Base-by-base conservation (phyloP, 2,329 filamentous ascomycete genomes). In the Sclerotinia nivalis region DNA sequence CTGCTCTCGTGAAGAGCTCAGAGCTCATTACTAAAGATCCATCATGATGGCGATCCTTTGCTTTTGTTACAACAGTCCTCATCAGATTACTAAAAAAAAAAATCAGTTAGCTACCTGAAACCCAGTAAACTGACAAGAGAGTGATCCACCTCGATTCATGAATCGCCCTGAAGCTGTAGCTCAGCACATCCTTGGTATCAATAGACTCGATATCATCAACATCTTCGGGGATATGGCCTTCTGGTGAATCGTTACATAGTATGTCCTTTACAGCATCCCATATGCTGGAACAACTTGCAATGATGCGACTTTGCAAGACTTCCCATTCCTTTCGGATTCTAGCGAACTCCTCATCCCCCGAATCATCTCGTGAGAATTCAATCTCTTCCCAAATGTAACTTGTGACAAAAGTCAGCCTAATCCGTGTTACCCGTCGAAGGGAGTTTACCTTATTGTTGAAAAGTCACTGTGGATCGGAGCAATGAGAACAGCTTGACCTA, bases 121-220 rank as follows among this genome's bases (percentile, higher is more conserved):
- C 20, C 45, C 22, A 25, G 20, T 45, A 20, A 52, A 28, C 2
- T 60, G 22, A 10, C 7, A n/a, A 22, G 9, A n/a, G 40, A 20
- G 71, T 55, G n/a, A 69, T 81, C 71, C 82, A 93, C 91, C 93
- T 97, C 34, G 94, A 93, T 81, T 99, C 96, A 72, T 97, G 95
- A n/a, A 97, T 84, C 8, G 93, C 93, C 75, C 96, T 88, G 86
- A 97, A 99, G 72, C 93, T 97, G 79, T 96, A 99, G 73, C 95
- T 98, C 60, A 99, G 81, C 25, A 97, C 86, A 75, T 96, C 93
- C 77, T 97, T 98, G 0, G 93, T 93, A 66, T 91, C 90, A 2
- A 93, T 84, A 0, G 89, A 91, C 6, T 90, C 86, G 22, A 87
- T 82, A 47, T 91, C 89, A 67, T 91, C 88, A n/a, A 93, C 79